Conservation (phyloP, 2,329 filamentous ascomycete genomes). For the Cladophialophora carrionii region DNA sequence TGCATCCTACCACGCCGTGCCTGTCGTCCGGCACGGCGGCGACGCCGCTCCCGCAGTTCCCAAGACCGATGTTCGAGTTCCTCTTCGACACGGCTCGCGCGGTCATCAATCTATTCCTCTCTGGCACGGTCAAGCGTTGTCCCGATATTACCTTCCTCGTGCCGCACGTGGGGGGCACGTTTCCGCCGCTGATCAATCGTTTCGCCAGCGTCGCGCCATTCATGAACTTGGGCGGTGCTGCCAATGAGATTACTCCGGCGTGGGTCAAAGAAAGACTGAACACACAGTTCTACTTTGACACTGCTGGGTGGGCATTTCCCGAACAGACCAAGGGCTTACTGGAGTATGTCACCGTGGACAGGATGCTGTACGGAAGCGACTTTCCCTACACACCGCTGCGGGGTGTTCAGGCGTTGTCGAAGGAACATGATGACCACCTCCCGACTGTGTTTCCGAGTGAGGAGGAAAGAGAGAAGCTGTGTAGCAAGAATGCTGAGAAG, state of each 20-base stretch:
- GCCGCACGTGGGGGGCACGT: constrained; percentile 53
- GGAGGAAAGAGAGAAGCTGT: constrained; percentile 33
- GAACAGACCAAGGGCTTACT: constrained; percentile 37
- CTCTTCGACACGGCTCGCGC: constrained; percentile 58
- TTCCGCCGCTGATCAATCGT: constrained; percentile 43
- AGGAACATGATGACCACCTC: constrained; percentile 35
- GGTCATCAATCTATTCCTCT: constrained; percentile 55
- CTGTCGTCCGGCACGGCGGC: constrained; percentile 29
- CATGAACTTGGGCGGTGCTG: constrained; percentile 34
- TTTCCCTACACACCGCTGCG: constrained; percentile 34
- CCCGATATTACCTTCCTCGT: constrained; percentile 55
- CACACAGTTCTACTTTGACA: constrained; percentile 38
- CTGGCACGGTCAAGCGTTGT: constrained; percentile 52
- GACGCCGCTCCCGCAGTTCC: constrained; percentile 42
- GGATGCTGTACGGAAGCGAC: constrained; percentile 37
- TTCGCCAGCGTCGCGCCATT: constrained; percentile 30
- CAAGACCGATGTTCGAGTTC: constrained; percentile 55
- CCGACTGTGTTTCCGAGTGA: constrained; percentile 31
- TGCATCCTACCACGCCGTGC: constrained; percentile 56
- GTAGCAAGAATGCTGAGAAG: constrained; percentile 32
- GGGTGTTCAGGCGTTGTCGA: constrained; percentile 27
- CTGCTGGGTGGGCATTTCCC: constrained; percentile 37
- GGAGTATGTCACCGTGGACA: constrained; percentile 34
- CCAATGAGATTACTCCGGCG: constrained; percentile 25
- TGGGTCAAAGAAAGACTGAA: constrained; percentile 37